Evolutionary conservation across 169 alveolate genomes (phyloP), one percentile per base, ranked within the genome.

Genomic region (Besnoitia besnoiti): DNA sequence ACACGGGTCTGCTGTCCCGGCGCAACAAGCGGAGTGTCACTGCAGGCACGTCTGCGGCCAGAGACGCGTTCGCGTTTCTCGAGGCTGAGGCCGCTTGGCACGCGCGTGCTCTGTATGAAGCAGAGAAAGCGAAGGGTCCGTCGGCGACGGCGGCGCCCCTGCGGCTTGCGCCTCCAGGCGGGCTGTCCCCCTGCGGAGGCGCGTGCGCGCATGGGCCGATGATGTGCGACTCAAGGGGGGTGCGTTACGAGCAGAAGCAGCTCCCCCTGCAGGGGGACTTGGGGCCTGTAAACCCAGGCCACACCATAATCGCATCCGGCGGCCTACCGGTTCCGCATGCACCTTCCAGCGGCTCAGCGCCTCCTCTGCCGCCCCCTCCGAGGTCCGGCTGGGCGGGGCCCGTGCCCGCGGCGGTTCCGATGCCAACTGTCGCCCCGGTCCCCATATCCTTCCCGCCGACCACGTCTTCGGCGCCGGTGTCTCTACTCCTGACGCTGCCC

Each of bases 401-500:
- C 24, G 7, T 55, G 67, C 67, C 67, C 30, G 33, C 30, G 3
- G 67, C 67, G 24, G 67, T 55, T n/a, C 67, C 67, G 12, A 55
- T 55, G 67, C 67, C 67, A 42, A 30, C 82, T 16, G 44, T 73
- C 82, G n/a, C 82, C 46, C 82, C 82, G 46, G 39, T 73, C 2
- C 82, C 82, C 24, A 27, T 73, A 30, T 73, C 82, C 46, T 37
- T 73, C n/a, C 47, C 82, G 19, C 82, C 82, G 46, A n/a, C 39
- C 1, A n/a, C 14, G 24, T 37, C 82, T 7, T 73, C 82, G n/a
- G 46, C 82, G 46, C 87, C 87, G 59, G 33, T 77, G 5, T 90
- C 93, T 24, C 79, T 90, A 51, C 85, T 90, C 33, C 85, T 90
- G 50, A 90, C 93, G 21, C 67, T 90, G 67, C 93, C 93, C 10